Base-by-base conservation (phyloP, 805 yeast species). In the Torulaspora indica region DNA sequence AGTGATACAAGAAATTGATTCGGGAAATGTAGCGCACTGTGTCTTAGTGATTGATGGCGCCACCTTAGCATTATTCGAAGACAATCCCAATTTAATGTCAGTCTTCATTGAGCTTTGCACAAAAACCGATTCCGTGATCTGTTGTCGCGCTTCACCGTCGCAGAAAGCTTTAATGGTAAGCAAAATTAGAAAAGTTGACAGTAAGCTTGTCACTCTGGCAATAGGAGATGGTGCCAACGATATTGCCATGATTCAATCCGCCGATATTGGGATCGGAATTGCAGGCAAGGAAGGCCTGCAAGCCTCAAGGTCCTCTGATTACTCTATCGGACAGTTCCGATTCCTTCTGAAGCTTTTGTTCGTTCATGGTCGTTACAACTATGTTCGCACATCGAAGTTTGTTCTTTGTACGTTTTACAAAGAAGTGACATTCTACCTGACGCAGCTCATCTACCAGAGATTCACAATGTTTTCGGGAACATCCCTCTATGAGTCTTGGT, bases 191-290 rank as follows among this genome's bases (percentile, higher is more conserved):
- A 69, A 74, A n/a, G 68, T 82, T 45, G 76, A 83, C 55, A 80
- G 74, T 39, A 67, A 68, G 1, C 75, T 85, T 32, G 96, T 93
- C 5, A 88, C 97, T 0, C 72, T 93, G 49, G 98, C 98, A 0
- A 85, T 93, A 60, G 99, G 99, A 6, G 99, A 93, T 68, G 99
- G 99, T 52, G 99, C 99, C 2, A 93, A 93, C 61, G 99, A 93
- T 66, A 90, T 93, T 61, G 98, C 99, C 1, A 93, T 93, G 99
- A 93, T 93, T 49, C 97, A 93, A 68, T 84, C 95, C 58, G 99
- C 99, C 0, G 98, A 93, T 65, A 88, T 93, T 44, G 99, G 99
- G 23, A 78, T 93, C 50, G 98, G 98, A 23, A 93, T 93, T 42
- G 90, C 98, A 1, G 99, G 98, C 29, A 85, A 84, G 55, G 98